These are phyloP conservation scores for Leptographium wingfieldii DNA, from an alignment of 2,329 filamentous ascomycete genomes.

Conservation along the genomic window DNA sequence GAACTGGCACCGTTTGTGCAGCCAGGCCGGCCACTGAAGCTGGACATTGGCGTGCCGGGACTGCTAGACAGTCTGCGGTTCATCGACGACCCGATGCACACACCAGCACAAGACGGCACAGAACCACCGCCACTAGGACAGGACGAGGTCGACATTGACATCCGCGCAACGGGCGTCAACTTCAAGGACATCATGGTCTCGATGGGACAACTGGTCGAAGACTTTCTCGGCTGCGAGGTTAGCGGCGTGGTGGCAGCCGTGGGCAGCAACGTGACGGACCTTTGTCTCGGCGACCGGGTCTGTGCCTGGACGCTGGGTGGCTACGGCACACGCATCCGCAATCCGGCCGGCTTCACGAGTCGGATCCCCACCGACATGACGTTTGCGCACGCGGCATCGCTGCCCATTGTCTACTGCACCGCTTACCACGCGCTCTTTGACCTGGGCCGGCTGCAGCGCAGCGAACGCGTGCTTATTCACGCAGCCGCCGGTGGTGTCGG, in stretches of 20 bases:
- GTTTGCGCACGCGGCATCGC: conserved; percentile 16
- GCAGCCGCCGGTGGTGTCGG: conserved; percentile 26
- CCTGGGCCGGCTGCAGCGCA: conserved; percentile 23
- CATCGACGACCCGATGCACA: conserved; percentile 8
- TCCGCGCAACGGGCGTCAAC: too few species aligned
- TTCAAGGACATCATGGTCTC: conserved; percentile 23
- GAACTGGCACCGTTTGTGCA: too few species aligned
- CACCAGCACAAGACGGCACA: conserved; percentile 13
- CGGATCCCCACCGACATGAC: not conserved
- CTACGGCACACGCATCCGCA: not conserved
- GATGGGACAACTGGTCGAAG: conserved; percentile 6
- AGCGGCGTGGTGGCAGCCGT: conserved; percentile 12
- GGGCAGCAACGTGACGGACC: conserved; percentile 11
- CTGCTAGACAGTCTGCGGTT: conserved; percentile 16
- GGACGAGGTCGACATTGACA: too few species aligned
- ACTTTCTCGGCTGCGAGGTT: conserved; percentile 17
- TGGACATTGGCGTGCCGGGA: conserved; percentile 12
- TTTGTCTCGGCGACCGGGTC: conserved; percentile 21
- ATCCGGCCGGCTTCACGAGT: not conserved
- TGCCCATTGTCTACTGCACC: conserved; percentile 28
- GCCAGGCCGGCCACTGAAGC: not conserved
- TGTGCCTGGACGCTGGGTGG: not conserved
- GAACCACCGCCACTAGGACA: conserved; percentile 11
- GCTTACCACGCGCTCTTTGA: conserved; percentile 28
- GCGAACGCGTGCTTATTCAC: conserved; percentile 28